Evolutionary conservation across 225 moss, liverwort and hornwort species (phyloP).

Genomic region (Ulota crispa): DNA sequence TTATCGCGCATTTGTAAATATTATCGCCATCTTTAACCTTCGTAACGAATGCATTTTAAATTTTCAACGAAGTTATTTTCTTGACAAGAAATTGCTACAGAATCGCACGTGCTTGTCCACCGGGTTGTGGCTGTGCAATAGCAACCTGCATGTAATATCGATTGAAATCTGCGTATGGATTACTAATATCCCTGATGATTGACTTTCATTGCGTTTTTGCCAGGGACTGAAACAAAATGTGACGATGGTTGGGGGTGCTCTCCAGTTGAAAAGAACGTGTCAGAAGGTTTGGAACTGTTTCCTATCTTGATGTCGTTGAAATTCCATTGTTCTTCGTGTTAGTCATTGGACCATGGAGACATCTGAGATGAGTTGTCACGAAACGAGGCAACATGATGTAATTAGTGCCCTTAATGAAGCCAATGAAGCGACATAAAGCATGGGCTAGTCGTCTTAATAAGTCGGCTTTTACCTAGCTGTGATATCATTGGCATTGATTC

Average conservation of each 20-base stretch:
- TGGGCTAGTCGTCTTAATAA: neutral
- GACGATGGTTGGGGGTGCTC: slow-evolving; percentile 46
- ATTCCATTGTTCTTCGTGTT: neutral
- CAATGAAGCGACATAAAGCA: neutral
- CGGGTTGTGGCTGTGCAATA: neutral
- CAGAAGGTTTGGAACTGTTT: slow-evolving; percentile 41
- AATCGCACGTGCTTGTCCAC: slow-evolving; percentile 1
- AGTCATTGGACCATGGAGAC: neutral
- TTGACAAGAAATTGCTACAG: neutral
- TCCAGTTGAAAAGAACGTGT: slow-evolving; percentile 23
- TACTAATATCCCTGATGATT: slow-evolving; percentile 19
- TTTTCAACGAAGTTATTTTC: neutral
- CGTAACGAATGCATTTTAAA: neutral
- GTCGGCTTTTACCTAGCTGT: neutral
- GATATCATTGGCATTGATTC: neutral
- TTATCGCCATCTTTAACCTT: neutral
- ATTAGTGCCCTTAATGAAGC: neutral
- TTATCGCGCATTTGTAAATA: neutral
- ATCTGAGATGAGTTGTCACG: neutral
- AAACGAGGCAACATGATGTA: neutral
- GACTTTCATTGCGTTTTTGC: slow-evolving; percentile 14
- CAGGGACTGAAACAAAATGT: slow-evolving; percentile 36
- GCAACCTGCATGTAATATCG: neutral
- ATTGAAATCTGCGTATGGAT: neutral
- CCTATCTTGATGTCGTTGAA: slow-evolving; percentile 16